Percentiles rank a stretch among this genome's conserved stretches.
phyloP scores from a whole-genome alignment of 768 basidiomycete genomes.

The Lactifluus echinatus region DNA sequence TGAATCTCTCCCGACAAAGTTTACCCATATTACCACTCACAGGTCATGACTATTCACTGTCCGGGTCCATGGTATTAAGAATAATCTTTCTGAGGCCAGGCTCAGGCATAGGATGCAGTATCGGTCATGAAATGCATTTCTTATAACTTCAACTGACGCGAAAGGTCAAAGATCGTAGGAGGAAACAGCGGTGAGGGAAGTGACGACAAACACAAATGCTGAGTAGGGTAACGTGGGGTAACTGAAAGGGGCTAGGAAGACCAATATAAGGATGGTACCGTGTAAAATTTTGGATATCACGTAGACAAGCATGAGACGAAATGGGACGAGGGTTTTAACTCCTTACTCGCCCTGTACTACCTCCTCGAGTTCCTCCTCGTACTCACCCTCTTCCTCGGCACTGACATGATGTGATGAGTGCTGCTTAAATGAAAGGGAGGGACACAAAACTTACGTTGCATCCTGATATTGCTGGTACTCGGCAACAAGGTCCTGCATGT shows the following conservation, averaged over 20 bases:
- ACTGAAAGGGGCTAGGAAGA: constrained; percentile 5
- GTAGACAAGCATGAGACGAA: constrained; percentile 13
- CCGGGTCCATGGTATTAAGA: too few species aligned
- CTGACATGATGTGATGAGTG: constrained; percentile 33
- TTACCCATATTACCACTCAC: too few species aligned
- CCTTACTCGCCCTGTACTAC: constrained; percentile 46
- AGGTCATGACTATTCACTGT: too few species aligned
- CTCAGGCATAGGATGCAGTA: not conserved
- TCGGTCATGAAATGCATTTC: constrained; percentile 13
- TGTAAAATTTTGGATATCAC: constrained; percentile 22
- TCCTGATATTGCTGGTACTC: constrained; percentile 98
- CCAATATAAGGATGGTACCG: constrained; percentile 22
- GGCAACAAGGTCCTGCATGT: constrained; percentile 98
- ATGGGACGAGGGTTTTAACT: not conserved
- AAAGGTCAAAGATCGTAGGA: constrained; percentile 12
- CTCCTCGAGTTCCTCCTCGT: constrained; percentile 64
- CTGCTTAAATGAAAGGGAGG: not conserved
- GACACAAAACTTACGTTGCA: constrained; percentile 63
- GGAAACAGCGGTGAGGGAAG: not conserved
- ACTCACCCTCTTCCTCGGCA: constrained; percentile 81
- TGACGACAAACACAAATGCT: constrained; percentile 17
- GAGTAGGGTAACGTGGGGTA: constrained; percentile 20
- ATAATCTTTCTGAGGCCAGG: too few species aligned
- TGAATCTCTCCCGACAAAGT: too few species aligned
- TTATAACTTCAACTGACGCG: constrained; percentile 16